phyloP scores from a whole-genome alignment of 2,329 filamentous ascomycete genomes.

The Calycina marina region DNA sequence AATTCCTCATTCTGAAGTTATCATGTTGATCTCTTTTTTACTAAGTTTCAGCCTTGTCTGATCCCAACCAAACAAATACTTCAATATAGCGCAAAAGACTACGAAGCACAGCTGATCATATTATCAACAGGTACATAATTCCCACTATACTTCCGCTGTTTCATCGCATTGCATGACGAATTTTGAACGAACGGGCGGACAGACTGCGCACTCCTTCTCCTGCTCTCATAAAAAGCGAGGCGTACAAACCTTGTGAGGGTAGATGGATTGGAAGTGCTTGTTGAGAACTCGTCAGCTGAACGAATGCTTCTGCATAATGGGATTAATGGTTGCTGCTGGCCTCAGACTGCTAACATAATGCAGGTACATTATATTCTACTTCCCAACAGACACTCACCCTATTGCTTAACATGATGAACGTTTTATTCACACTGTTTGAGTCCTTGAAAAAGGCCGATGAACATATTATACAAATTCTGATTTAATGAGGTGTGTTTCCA shows the following conservation, averaged over 20 bases:
- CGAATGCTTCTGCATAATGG: conserved; percentile 13
- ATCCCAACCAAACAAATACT: conserved; percentile 16
- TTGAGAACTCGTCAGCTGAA: conserved; percentile 32
- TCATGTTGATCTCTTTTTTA: conserved; percentile 25
- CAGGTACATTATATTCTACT: conserved; percentile 9
- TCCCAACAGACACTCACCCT: conserved; percentile 13
- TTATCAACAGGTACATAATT: conserved; percentile 20
- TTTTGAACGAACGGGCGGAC: conserved; percentile 32
- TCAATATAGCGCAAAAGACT: conserved; percentile 2
- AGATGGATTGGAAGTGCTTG: conserved; percentile 24
- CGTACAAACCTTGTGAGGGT: conserved; percentile 27
- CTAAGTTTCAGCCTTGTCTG: conserved; percentile 32
- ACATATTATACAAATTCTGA: conserved; percentile 28
- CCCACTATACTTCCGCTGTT: not conserved
- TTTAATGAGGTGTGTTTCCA: conserved; percentile 28
- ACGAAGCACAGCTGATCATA: too few species aligned
- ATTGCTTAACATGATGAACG: conserved; percentile 24
- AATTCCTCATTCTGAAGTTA: conserved; percentile 25
- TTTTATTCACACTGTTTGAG: conserved; percentile 30
- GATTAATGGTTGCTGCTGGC: conserved; percentile 6
- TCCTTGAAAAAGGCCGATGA: conserved; percentile 21
- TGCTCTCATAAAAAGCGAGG: conserved; percentile 24
- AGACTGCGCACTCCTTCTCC: conserved; percentile 25
- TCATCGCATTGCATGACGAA: conserved; percentile 26
- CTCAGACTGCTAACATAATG: conserved; percentile 10